A percentile compares a stretch with the other conserved stretches of the same genome.
Evolutionary conservation across 2,329 filamentous ascomycete species (phyloP).

Genomic region (Daldinia sp.): DNA sequence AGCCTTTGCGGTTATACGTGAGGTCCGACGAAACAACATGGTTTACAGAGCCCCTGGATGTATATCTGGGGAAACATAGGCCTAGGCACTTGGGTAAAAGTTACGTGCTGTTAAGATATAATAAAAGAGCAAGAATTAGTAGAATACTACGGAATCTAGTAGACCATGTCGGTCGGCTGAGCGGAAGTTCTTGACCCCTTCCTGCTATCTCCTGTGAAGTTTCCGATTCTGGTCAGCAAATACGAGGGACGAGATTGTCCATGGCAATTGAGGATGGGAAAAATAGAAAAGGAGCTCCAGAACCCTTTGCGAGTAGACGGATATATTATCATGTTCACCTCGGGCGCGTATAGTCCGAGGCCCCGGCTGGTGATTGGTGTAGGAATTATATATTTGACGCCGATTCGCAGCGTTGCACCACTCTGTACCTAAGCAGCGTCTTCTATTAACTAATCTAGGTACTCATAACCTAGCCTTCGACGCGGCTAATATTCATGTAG

Average conservation of each 20-base stretch:
- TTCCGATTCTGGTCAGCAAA: background rate
- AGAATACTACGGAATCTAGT: background rate
- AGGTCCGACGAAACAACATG: background rate
- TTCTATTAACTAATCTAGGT: background rate
- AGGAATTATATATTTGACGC: conserved; percentile 7
- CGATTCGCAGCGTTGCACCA: conserved; percentile 8
- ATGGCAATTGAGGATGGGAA: background rate
- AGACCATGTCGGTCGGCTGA: conserved; percentile 5
- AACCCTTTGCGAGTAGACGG: conserved; percentile 2
- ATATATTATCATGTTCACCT: conserved; percentile 5
- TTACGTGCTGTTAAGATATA: background rate
- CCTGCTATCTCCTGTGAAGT: background rate
- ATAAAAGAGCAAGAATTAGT: background rate
- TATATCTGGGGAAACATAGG: background rate
- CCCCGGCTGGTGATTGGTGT: conserved; percentile 12
- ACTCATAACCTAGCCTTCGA: background rate
- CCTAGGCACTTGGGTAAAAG: background rate
- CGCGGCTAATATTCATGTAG: conserved; percentile 30
- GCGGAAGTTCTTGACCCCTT: background rate
- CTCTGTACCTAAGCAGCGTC: background rate
- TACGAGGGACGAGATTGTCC: background rate
- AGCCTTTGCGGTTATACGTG: background rate
- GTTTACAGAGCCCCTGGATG: background rate
- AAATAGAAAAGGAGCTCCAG: background rate
- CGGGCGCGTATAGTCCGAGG: conserved; percentile 19